Evolutionary conservation across 306 rosid genomes (phyloP).

Genomic region (Carpinus fangiana): DNA sequence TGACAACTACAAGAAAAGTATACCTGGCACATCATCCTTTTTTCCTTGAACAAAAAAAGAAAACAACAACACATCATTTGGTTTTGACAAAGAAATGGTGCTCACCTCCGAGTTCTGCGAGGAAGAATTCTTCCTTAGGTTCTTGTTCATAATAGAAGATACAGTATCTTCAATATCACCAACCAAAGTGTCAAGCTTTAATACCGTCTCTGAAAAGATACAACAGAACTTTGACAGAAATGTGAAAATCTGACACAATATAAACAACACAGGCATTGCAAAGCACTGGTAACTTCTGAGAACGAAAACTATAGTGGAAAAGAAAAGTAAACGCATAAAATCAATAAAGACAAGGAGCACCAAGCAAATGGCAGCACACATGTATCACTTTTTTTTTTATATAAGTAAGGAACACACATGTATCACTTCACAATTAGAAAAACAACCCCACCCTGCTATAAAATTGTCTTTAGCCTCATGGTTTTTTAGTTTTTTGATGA

Average conservation of each 20-base stretch:
- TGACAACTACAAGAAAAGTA: neutral
- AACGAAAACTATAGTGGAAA: neutral
- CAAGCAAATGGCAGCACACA: neutral
- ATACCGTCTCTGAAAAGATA: conserved; percentile 71
- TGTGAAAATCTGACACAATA: conserved; percentile 8
- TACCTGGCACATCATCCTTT: neutral
- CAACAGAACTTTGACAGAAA: conserved; percentile 26
- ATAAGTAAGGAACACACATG: neutral
- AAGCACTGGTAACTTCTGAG: neutral
- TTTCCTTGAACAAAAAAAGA: neutral
- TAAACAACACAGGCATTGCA: conserved; percentile 10
- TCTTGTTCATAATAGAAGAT: conserved; percentile 64
- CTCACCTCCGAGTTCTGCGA: conserved; percentile 74
- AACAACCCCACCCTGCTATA: neutral
- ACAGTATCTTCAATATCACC: conserved; percentile 96
- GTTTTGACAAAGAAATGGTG: conserved; percentile 6
- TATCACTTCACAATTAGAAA: neutral
- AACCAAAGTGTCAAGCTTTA: conserved; percentile 83
- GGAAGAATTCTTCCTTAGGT: conserved; percentile 56
- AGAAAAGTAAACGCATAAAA: neutral
- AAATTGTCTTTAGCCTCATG: neutral
- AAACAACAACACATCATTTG: conserved; percentile 14
- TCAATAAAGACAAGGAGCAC: neutral
- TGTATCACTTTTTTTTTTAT: neutral
- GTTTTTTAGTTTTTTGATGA: neutral